phyloP scores from a whole-genome alignment of 495 filamentous ascomycete species.

The Penicillium tannophilum region DNA sequence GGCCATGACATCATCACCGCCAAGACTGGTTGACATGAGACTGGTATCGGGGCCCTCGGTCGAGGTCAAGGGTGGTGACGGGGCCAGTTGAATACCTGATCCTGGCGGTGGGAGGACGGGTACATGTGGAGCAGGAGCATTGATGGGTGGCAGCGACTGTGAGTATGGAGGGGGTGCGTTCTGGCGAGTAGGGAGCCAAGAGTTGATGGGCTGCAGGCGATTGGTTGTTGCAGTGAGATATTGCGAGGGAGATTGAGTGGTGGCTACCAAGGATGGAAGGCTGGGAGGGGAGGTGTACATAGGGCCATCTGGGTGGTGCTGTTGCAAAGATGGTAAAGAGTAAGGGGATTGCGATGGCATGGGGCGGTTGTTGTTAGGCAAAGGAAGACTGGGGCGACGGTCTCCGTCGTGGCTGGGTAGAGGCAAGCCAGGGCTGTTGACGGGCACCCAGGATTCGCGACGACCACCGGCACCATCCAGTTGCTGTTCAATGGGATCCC shows the following conservation, averaged over 20 bases:
- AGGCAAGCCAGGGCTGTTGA: constrained; percentile 46
- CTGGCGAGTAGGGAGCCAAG: constrained; percentile 40
- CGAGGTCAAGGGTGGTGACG: constrained; percentile 41
- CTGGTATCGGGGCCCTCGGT: constrained; percentile 32
- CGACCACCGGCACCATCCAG: constrained; percentile 39
- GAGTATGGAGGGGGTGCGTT: constrained; percentile 43
- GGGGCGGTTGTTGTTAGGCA: constrained; percentile 36
- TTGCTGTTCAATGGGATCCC: constrained; percentile 36
- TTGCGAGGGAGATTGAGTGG: constrained; percentile 36
- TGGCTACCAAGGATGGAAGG: constrained; percentile 38
- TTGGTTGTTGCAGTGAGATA: constrained; percentile 36
- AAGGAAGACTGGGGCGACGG: constrained; percentile 47
- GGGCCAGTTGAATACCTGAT: constrained; percentile 36
- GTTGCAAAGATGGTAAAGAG: constrained; percentile 44
- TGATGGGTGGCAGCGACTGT: constrained; percentile 46
- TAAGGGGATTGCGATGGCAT: constrained; percentile 45
- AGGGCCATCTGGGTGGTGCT: constrained; percentile 44
- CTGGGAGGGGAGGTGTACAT: constrained; percentile 42
- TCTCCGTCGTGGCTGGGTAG: constrained; percentile 41
- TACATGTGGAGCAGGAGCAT: constrained; percentile 33
- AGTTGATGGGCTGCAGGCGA: constrained; percentile 47
- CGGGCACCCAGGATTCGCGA: constrained; percentile 48
- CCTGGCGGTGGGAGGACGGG: constrained; percentile 41
- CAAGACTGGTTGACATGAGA: constrained; percentile 41
- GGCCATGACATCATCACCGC: constrained; percentile 50